A percentile compares a stretch with the other conserved stretches of the same genome.
Conservation (phyloP, 2,329 filamentous ascomycete species). For the Tympanopsis confertula region DNA sequence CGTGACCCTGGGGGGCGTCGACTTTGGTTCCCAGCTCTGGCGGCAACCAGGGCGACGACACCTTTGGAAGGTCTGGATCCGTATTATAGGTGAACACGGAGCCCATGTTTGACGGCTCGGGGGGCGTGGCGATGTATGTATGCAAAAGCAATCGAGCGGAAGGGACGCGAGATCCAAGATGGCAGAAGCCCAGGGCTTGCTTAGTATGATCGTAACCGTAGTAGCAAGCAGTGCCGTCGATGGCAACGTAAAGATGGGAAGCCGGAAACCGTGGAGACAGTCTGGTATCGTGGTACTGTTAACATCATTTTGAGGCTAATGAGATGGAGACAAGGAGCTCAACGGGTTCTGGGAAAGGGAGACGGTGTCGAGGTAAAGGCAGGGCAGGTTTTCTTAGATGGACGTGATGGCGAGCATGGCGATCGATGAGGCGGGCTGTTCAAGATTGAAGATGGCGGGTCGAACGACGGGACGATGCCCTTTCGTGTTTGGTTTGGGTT, state of each 20-base stretch:
- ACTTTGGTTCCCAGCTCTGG: constrained; percentile 31
- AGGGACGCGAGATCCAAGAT: not conserved
- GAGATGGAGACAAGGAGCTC: no score
- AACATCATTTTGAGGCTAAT: constrained; percentile 1
- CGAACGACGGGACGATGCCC: no score
- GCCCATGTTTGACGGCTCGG: constrained; percentile 65
- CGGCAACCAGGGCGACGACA: constrained; percentile 80
- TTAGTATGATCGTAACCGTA: not conserved
- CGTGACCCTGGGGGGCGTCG: constrained; percentile 19
- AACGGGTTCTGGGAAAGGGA: no score
- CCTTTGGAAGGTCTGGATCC: constrained; percentile 73
- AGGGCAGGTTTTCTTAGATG: no score
- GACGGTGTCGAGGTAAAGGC: no score
- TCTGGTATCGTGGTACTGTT: constrained; percentile 3
- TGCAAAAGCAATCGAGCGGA: not conserved
- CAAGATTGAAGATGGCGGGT: no score
- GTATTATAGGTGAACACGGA: constrained; percentile 80
- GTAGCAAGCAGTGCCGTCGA: not conserved
- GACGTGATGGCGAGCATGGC: no score
- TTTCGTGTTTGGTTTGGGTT: no score
- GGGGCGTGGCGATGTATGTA: constrained; percentile 2
- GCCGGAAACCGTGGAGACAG: not conserved
- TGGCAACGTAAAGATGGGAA: constrained; percentile 3
- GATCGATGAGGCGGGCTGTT: no score
- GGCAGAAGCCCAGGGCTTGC: not conserved